Evolutionary conservation across 768 basidiomycete species (phyloP).

Genomic region (Pleurotus tuoliensis): DNA sequence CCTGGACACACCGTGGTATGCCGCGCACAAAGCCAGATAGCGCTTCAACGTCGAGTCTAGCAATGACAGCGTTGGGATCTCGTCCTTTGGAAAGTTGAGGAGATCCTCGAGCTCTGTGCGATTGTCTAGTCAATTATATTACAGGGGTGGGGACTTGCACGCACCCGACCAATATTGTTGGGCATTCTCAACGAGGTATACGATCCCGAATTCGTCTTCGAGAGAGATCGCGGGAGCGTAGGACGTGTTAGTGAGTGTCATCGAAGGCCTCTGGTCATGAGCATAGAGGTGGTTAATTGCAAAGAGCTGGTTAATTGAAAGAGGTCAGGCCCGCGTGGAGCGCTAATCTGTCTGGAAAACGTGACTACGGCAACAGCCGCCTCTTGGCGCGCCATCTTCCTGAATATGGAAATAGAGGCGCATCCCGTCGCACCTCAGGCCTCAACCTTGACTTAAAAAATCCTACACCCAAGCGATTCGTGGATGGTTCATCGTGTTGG

Average conservation of each 20-base stretch:
- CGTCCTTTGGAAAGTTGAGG: constrained; percentile 59
- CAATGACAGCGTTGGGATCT: constrained; percentile 59
- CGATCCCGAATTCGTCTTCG: constrained; percentile 73
- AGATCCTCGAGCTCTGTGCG: constrained; percentile 82
- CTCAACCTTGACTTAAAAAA: too few relatives aligned
- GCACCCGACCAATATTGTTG: constrained; percentile 91
- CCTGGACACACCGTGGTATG: constrained; percentile 73
- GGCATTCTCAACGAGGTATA: constrained; percentile 77
- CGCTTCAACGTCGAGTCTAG: constrained; percentile 78
- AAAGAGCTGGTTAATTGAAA: not conserved
- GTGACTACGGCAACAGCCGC: too few relatives aligned
- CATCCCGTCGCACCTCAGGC: too few relatives aligned
- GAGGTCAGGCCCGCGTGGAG: not conserved
- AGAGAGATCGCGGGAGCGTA: constrained; percentile 30
- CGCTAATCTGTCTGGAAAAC: too few relatives aligned
- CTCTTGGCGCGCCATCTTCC: too few relatives aligned
- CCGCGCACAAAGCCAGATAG: constrained; percentile 74
- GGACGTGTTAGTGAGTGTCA: not conserved
- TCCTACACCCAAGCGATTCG: too few relatives aligned
- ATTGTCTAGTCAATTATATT: not conserved
- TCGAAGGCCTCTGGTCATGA: not conserved
- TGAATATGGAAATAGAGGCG: too few relatives aligned
- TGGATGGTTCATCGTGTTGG: too few relatives aligned
- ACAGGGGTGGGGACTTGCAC: constrained; percentile 19
- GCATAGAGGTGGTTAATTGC: not conserved